Base-by-base conservation (phyloP, 345 rosid genomes). In the Aethionema arabicum region DNA sequence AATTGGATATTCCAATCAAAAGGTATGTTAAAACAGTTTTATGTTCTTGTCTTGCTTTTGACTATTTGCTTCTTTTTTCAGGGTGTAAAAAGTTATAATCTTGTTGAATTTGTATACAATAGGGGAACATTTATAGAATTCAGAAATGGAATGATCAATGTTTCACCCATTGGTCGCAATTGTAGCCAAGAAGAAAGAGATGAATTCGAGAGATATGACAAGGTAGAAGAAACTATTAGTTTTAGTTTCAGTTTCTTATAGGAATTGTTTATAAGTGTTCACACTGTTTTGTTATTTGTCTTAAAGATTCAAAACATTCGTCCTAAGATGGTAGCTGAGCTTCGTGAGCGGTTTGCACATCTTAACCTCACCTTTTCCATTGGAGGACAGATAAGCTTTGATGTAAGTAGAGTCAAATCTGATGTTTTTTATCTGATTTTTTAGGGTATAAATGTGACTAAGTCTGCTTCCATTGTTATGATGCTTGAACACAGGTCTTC, bases 111-210 rank as follows among this genome's bases (percentile, higher is more conserved):
- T 72, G 59, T 48, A 8, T 67, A 10, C 59, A 48, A 21, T 35
- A 93, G 99, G 81, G 99, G 99, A 64, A 93, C 99, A 56, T 93
- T 93, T 63, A 85, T 93, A 45, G 99, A 93, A 70, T 93, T 93
- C 79, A 84, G 97, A 40, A 93, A 81, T 77, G 99, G 99, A 35
- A 93, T 93, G 99, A 67, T 93, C 68, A 93, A 93, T 68, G 90
- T 93, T 59, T 93, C 96, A 56, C 99, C 99, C 16, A 93, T 93
- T 69, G 97, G 99, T 40, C 85, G 92, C 50, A 93, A 93, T 79
- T 93, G 99, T 82, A 93, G 95, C 84, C 99, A 87, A 74, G 96
- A 93, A 80, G 99, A 93, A 83, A 87, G 99, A 73, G 99, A 85
- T 5, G 97, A 93, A 59, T 93, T 87, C 49, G 99, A 86, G 70